These are phyloP conservation scores for Backusella parvicylindrica DNA, from an alignment of 192 early-diverging fungal species.

Conservation along the genomic window DNA sequence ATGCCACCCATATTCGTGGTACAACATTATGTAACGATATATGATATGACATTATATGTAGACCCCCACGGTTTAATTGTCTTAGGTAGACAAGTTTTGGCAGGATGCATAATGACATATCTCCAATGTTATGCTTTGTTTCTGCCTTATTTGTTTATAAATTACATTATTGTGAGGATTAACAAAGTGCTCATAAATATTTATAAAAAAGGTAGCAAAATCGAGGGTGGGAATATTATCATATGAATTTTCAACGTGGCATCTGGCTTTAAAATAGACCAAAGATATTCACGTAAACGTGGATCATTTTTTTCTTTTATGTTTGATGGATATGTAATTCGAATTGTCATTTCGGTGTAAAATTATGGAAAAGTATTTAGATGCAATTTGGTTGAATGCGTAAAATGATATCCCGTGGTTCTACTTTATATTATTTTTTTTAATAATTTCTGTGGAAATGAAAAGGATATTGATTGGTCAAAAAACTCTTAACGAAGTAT, in stretches of 20 bases:
- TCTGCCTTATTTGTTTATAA: no score
- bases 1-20: no score
- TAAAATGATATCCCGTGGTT: background rate
- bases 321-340: background rate
- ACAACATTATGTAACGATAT: no score
- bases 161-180: no score
- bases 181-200: background rate
- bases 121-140: no score
- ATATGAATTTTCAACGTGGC: background rate
- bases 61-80: no score
- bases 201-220: background rate
- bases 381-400: background rate
- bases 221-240: background rate
- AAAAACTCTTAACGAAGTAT: background rate
- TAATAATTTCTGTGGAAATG: background rate
- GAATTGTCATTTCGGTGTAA: background rate
- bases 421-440: no score
- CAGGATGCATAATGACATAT: no score
- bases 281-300: background rate
- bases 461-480: background rate
- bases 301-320: background rate
- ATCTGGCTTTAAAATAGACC: background rate
- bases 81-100: no score
- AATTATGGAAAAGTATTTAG: background rate
- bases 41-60: no score